Base-by-base conservation (phyloP, 495 filamentous ascomycete species). In the Neurospora hispaniola region DNA sequence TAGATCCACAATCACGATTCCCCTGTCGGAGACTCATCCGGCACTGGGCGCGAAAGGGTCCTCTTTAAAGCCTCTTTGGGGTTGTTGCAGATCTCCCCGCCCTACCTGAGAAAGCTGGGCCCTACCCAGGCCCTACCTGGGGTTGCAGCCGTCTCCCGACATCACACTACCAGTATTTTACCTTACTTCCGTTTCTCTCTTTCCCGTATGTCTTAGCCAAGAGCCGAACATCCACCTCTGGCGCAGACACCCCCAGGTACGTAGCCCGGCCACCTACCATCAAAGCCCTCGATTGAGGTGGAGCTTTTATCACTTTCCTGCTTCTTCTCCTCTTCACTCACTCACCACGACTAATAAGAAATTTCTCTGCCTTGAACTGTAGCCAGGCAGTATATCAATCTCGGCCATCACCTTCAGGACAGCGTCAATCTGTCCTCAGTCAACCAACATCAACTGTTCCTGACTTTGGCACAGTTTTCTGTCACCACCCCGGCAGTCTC, bases 61-160 rank as follows among this genome's bases (percentile, higher is more conserved):
- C 62, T 71, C 74, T 73, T 73, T 70, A 59, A 72, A 41, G 59
- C 69, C 27, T 73, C 27, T 66, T 35, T 73, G 76, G 70, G 76
- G 79, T 76, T 74, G 73, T 69, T 70, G 78, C 76, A 77, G 75
- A 79, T 78, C 76, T 73, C 72, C 72, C 72, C 71, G 72, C 76
- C 71, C 73, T 77, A 73, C 70, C 69, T 71, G 35, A 40, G 23
- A 3, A 66, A 66, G 54, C 27, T 66, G 54, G 54, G 27, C 54
- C 54, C 54, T 66, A 66, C 14, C 54, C 54, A 35, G 54, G 54
- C 54, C 54, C 54, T 66, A 35, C 54, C 54, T 35, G 27, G 27
- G 54, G 54, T 66, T 18, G 54, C 54, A 66, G 54, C 54, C 54
- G 54, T 66, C 54, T 66, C 54, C 54, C 27, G 54, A 66, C 54